phyloP scores from a whole-genome alignment of 177 flowering plant species.

The Vitis hybrid region DNA sequence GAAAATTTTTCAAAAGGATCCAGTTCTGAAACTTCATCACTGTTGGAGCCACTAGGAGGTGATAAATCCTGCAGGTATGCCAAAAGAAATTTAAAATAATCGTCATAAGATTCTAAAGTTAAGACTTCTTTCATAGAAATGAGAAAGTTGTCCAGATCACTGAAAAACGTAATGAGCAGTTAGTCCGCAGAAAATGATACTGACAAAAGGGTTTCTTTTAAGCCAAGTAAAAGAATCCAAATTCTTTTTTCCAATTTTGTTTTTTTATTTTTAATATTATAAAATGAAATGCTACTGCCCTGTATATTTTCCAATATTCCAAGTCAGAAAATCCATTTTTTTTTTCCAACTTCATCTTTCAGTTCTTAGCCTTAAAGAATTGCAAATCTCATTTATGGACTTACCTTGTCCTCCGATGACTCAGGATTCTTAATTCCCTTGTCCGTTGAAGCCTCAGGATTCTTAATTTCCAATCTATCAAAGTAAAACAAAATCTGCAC shows the following conservation, averaged over 20 bases:
- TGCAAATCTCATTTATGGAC: conserved; percentile 3
- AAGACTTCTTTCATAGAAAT: not conserved
- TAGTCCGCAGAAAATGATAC: too few relatives aligned
- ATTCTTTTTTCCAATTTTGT: too few relatives aligned
- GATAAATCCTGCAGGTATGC: conserved; percentile 27
- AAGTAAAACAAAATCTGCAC: conserved; percentile 57
- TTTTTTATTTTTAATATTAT: too few relatives aligned
- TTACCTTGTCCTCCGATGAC: conserved; percentile 34
- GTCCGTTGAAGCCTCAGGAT: conserved; percentile 25
- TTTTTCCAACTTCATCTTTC: not conserved
- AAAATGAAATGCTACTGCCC: too few relatives aligned
- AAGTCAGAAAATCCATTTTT: too few relatives aligned
- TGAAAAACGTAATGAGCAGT: too few relatives aligned
- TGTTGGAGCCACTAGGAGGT: conserved; percentile 16
- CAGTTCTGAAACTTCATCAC: conserved; percentile 17
- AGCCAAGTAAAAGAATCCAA: too few relatives aligned
- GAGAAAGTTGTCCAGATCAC: not conserved
- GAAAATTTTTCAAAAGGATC: conserved; percentile 37
- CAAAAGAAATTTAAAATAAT: not conserved
- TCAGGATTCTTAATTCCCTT: conserved; percentile 36
- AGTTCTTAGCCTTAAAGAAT: not conserved
- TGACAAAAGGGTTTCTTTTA: too few relatives aligned
- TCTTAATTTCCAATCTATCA: conserved; percentile 49
- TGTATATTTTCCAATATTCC: too few relatives aligned
- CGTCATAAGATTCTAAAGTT: not conserved